Conservation (phyloP, 2,329 filamentous ascomycete species). For the Exophiala sp. region DNA sequence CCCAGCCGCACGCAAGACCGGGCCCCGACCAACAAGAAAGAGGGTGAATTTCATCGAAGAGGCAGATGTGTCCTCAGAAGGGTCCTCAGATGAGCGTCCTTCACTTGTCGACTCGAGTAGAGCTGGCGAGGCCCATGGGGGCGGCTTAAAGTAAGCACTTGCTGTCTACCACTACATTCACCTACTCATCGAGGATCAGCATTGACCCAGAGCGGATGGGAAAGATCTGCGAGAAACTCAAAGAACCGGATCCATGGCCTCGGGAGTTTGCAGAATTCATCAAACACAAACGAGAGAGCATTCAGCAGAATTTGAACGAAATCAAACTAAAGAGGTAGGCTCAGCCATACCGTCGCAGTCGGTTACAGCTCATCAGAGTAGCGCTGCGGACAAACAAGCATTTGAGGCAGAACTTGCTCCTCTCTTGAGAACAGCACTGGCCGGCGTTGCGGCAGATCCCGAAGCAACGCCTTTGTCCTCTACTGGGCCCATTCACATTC, state of each 20-base stretch:
- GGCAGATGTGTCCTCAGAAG: not conserved
- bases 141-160: conserved; percentile 1
- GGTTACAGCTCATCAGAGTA: not conserved
- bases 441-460: conserved; percentile 2
- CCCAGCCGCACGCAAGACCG: conserved; percentile 1
- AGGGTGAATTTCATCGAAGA: conserved; percentile 3
- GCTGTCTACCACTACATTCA: not conserved
- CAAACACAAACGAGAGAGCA: conserved; percentile 4
- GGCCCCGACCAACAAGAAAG: conserved; percentile 4
- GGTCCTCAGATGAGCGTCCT: not conserved
- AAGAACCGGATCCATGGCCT: conserved; percentile 20
- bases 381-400: conserved; percentile 3
- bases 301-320: conserved; percentile 11
- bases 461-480: not conserved
- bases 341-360: not conserved
- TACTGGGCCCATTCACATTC: conserved; percentile 6
- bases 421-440: conserved; percentile 14
- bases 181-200: not conserved
- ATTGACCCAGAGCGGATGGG: conserved; percentile 17
- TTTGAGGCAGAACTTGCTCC: conserved; percentile 17
- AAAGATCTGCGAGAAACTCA: conserved; percentile 16
- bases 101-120: not conserved
- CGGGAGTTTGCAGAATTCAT: conserved; percentile 9
- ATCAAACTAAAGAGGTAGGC: conserved; percentile 13
- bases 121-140: not conserved